Evolutionary conservation across 345 rosid genomes (phyloP), one percentile per base, ranked within the genome.

Genomic region (Isatis tinctoria): DNA sequence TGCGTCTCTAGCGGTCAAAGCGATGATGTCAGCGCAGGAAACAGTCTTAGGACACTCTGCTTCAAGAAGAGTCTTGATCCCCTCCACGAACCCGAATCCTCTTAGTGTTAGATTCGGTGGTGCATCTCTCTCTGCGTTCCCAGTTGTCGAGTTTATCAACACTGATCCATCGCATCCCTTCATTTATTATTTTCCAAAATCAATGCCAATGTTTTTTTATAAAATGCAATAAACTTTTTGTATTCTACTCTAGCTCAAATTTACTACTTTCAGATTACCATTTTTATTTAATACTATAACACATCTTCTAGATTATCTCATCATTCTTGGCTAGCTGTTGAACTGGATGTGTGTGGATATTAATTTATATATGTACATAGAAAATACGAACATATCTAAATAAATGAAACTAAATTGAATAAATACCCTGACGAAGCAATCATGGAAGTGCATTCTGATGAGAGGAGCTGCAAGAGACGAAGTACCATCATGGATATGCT

Each of bases 101-200:
- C 96, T 83, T 1, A 87, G 69, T 4, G 97, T 83, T 22, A 61
- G 82, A 65, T 91, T 94, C 49, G 97, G 98, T 67, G 78, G 0
- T 17, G 97, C 70, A 70, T 74, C 64, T 77, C 61, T 91, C 72
- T 94, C 97, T 3, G 88, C 70, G 72, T 82, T 80, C 70, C 83
- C 84, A 2, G 87, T 71, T n/a, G 93, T 86, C 12, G 89, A 62
- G 84, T 94, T 91, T 71, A 94, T 40, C 61, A 94, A 89, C 72
- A 94, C 81, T 0, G 97, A 94, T 44, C 78, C 97, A 79, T 94
- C 98, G 52, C 98, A 94, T 18, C 98, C 98, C 97, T 89, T 83
- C 2, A 32, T 10, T 14, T 20, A 1, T 36, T 5, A 2, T 35
- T 44, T 27, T 10, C 0, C 26, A 69, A 33, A 44, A 76, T 10